Percentiles rank a stretch among this genome's conserved stretches.
Conservation (phyloP, 768 basidiomycete species). For the Rhodosporidiobolus sp. region DNA sequence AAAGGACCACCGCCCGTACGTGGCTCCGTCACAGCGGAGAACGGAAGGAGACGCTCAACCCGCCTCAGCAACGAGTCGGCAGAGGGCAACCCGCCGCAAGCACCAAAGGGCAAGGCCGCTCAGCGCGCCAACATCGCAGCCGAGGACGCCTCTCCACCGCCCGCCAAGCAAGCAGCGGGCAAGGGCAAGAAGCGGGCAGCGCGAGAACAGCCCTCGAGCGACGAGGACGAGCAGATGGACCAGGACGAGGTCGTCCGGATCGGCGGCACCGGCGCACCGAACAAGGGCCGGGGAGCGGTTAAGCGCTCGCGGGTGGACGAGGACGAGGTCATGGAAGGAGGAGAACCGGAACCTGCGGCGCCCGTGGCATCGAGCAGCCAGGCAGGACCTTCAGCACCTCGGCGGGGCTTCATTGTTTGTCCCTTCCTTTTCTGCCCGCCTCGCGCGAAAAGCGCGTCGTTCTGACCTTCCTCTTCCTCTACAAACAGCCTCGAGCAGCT, state of each 20-base stretch:
- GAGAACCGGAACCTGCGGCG: neutral
- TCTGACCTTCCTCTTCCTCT: neutral
- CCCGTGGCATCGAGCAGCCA: conserved; percentile 2
- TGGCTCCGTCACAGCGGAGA: conserved; percentile 4
- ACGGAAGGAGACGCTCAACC: neutral
- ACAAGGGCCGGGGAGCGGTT: neutral
- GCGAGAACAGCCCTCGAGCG: neutral
- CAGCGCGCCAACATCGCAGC: neutral
- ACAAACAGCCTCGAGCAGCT: conserved; percentile 25
- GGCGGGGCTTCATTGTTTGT: conserved; percentile 25
- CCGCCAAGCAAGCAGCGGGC: neutral
- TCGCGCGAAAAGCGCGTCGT: conserved; percentile 1
- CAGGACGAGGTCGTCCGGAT: neutral
- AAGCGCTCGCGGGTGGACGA: neutral
- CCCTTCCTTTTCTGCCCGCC: neutral
- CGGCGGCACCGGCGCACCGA: neutral
- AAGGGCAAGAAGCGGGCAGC: neutral
- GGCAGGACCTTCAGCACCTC: neutral
- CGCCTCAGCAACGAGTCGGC: conserved; percentile 17
- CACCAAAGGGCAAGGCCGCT: neutral
- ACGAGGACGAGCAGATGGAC: neutral
- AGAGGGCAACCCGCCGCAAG: neutral
- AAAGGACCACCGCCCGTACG: neutral
- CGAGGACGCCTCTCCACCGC: neutral
- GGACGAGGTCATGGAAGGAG: neutral